Conservation (phyloP, 1,139 yeast species). For the Groenewaldozyma sp. region DNA sequence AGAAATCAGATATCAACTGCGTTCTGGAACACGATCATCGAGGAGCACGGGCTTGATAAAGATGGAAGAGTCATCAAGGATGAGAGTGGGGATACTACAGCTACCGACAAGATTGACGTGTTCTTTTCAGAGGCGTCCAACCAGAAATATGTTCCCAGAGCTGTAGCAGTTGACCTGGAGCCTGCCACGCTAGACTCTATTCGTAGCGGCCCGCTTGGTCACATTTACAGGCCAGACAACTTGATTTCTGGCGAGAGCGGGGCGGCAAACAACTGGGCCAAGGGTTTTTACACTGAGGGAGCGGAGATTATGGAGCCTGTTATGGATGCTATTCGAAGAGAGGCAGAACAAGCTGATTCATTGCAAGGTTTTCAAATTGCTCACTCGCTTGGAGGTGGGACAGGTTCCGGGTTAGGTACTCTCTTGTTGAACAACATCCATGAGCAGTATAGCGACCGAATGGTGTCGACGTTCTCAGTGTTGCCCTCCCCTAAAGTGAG, state of each 20-base stretch:
- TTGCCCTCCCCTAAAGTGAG: constrained; percentile 37
- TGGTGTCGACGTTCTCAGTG: constrained; percentile 39
- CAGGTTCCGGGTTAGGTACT: constrained; percentile 40
- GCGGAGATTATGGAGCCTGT: constrained; percentile 39
- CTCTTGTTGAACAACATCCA: constrained; percentile 32
- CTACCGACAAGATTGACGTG: constrained; percentile 26
- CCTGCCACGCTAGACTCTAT: constrained; percentile 39
- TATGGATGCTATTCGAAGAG: constrained; percentile 37
- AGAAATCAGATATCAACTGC: constrained; percentile 66
- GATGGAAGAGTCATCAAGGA: constrained; percentile 35
- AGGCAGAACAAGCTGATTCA: constrained; percentile 37
- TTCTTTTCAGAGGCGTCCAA: constrained; percentile 30
- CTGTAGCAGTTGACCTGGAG: constrained; percentile 38
- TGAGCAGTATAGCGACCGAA: constrained; percentile 39
- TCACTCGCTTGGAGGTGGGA: constrained; percentile 41
- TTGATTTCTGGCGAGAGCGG: constrained; percentile 37
- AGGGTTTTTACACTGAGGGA: constrained; percentile 40
- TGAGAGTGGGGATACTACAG: constrained; percentile 25
- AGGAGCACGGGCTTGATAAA: constrained; percentile 54
- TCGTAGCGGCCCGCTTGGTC: constrained; percentile 35
- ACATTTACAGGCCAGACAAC: constrained; percentile 39
- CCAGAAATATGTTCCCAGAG: constrained; percentile 38
- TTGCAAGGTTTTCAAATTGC: constrained; percentile 41
- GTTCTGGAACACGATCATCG: constrained; percentile 61
- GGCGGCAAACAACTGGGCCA: constrained; percentile 44